phyloP scores from a whole-genome alignment of 805 yeast species.

The Nakazawaea holstii region DNA sequence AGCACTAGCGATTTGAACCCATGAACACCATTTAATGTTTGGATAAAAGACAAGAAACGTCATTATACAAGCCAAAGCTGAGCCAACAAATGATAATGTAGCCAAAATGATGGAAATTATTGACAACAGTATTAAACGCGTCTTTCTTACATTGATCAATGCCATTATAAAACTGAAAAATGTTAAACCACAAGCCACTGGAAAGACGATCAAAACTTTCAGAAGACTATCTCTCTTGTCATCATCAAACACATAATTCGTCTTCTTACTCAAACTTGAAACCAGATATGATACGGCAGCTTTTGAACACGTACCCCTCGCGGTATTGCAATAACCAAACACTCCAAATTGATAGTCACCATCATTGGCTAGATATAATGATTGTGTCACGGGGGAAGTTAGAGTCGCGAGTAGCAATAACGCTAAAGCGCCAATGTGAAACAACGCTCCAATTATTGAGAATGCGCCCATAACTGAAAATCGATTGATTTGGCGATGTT shows the following conservation, averaged over 20 bases:
- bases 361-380: constrained; percentile 45
- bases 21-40: constrained; percentile 62
- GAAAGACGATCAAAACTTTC: constrained; percentile 51
- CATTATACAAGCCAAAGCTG: constrained; percentile 52
- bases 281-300: constrained; percentile 42
- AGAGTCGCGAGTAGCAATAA: constrained; percentile 57
- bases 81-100: constrained; percentile 44
- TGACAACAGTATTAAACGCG: constrained; percentile 20
- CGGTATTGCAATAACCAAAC: constrained; percentile 54
- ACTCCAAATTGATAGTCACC: constrained; percentile 49
- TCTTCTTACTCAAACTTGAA: constrained; percentile 22
- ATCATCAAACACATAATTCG: constrained; percentile 44
- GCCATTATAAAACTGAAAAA: constrained; percentile 38
- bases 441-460: constrained; percentile 28
- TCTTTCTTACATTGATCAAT: neutral
- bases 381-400: constrained; percentile 51
- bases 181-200: constrained; percentile 62
- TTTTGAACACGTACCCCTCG: constrained; percentile 30
- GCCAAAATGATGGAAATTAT: constrained; percentile 39
- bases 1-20: constrained; percentile 68
- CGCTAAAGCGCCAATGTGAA: constrained; percentile 52
- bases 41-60: constrained; percentile 59
- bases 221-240: constrained; percentile 46
- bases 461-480: constrained; percentile 8
- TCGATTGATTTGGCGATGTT: neutral